Conservation (phyloP, 2,329 filamentous ascomycete species). For the Talaromyces atroroseus region DNA sequence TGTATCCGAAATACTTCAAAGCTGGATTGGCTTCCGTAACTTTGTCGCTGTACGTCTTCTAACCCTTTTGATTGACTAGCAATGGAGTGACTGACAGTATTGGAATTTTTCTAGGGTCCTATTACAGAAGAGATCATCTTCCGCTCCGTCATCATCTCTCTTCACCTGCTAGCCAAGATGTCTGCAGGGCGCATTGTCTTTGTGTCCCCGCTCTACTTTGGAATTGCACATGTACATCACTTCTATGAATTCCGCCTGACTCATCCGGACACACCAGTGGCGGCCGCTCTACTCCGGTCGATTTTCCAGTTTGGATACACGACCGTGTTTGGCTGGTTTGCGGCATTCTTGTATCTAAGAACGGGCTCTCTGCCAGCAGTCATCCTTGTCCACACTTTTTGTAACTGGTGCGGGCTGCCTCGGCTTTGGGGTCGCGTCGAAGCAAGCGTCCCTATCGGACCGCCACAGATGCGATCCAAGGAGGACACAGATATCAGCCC, state of each 20-base stretch:
- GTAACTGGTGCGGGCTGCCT: slow-evolving; percentile 87
- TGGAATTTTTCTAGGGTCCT: slow-evolving; percentile 58
- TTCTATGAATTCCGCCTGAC: slow-evolving; percentile 89
- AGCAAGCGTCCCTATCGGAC: slow-evolving; percentile 38
- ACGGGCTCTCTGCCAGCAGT: slow-evolving; percentile 75
- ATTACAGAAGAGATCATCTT: slow-evolving; percentile 92
- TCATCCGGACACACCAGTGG: slow-evolving; percentile 62
- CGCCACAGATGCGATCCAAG: slow-evolving; percentile 34
- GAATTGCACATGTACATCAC: slow-evolving; percentile 89
- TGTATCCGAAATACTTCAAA: slow-evolving; percentile 6
- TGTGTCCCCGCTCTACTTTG: slow-evolving; percentile 81
- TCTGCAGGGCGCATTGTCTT: slow-evolving; percentile 61
- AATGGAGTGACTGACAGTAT: slow-evolving; percentile 1
- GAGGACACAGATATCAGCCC: slow-evolving; percentile 27
- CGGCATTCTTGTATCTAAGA: slow-evolving; percentile 79
- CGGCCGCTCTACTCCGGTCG: slow-evolving; percentile 63
- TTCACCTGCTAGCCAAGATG: slow-evolving; percentile 68
- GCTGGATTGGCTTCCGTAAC: slow-evolving; percentile 71
- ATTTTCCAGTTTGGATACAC: slow-evolving; percentile 85
- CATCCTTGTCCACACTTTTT: slow-evolving; percentile 76
- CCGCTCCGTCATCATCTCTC: slow-evolving; percentile 75
- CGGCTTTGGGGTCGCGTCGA: slow-evolving; percentile 75
- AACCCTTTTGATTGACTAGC: background rate
- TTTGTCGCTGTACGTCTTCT: slow-evolving; percentile 63
- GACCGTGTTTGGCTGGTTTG: slow-evolving; percentile 87